Base-by-base conservation (phyloP, 2,329 filamentous ascomycete species). In the Lecanicillium sp. region DNA sequence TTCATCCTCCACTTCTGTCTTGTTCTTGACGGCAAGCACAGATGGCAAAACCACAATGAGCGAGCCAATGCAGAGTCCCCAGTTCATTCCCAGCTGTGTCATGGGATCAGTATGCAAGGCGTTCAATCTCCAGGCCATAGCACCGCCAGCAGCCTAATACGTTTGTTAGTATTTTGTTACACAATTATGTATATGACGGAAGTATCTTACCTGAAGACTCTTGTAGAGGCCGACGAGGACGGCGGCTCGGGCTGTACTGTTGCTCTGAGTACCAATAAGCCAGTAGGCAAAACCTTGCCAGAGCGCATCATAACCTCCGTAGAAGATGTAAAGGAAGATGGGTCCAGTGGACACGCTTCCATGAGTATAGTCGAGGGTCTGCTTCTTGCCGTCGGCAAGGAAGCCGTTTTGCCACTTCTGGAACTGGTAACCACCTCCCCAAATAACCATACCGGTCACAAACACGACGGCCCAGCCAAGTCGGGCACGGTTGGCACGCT, bases 261-360 rank as follows among this genome's bases (percentile, higher is more conserved):
- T 67, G 17, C 60, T 65, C 43, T 59, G 57, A 2, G 66, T 62
- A 10, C 67, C 66, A 39, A 70, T 65, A n/a, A 69, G 51, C 77
- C 77, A 82, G 63, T 82, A 81, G 37, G 77, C 74, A 46, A 65
- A 72, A 3, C 72, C 75, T 55, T 84, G 79, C 77, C 77, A 84
- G 14, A 78, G 66, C 2, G 79, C 77, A 53, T 84, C 81, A 51
- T 78, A 81, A 44, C 76, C 70, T 29, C 81, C 80, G 53, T 83
- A 84, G 59, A 81, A 82, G 54, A 84, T 78, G 63, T 83, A 84
- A 12, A 84, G 62, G 49, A 83, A 75, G 49, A 84, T 80, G 9
- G 79, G 79, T 0, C 78, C 79, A 5, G 69, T 66, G 37, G 73
- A 80, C 29, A 69, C 62, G 29, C 56, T 46, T 28, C 66, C 69